Percentiles rank a stretch among this genome's conserved stretches.
phyloP scores from a whole-genome alignment of 2,329 filamentous ascomycete genomes.

The Aspergillus nomiae region DNA sequence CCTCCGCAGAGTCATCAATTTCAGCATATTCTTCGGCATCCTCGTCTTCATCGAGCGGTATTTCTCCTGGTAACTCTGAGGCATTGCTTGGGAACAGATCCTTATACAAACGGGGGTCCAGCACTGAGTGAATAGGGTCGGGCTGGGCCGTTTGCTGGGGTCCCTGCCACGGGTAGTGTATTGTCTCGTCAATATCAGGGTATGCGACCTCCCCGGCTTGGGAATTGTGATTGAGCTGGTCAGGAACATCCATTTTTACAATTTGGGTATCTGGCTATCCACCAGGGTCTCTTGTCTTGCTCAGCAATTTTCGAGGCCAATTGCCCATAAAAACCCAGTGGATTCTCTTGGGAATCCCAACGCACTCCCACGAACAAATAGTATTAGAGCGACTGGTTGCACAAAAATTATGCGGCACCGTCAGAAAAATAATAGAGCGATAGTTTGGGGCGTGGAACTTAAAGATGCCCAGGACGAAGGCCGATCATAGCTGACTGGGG shows the following conservation, averaged over 20 bases:
- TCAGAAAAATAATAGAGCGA: background rate
- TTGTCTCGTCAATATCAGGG: constrained; percentile 35
- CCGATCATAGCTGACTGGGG: constrained; percentile 6
- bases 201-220: constrained; percentile 28
- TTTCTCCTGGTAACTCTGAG: constrained; percentile 17
- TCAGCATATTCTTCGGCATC: constrained; percentile 11
- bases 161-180: constrained; percentile 38
- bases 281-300: constrained; percentile 5
- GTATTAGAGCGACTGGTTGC: background rate
- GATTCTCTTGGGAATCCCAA: background rate
- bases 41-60: constrained; percentile 13
- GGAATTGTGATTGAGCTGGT: constrained; percentile 12
- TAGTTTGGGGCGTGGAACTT: background rate
- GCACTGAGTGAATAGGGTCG: constrained; percentile 25
- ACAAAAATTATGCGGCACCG: background rate
- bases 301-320: background rate
- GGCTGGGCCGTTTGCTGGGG: constrained; percentile 16
- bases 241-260: constrained; percentile 24
- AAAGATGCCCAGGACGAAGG: background rate
- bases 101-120: constrained; percentile 38
- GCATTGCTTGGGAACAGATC: constrained; percentile 21
- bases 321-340: constrained; percentile 3
- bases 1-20: constrained; percentile 22
- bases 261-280: background rate
- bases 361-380: background rate